Evolutionary conservation across 768 basidiomycete species (phyloP).

Genomic region (Agaricus sinodeliciosus): DNA sequence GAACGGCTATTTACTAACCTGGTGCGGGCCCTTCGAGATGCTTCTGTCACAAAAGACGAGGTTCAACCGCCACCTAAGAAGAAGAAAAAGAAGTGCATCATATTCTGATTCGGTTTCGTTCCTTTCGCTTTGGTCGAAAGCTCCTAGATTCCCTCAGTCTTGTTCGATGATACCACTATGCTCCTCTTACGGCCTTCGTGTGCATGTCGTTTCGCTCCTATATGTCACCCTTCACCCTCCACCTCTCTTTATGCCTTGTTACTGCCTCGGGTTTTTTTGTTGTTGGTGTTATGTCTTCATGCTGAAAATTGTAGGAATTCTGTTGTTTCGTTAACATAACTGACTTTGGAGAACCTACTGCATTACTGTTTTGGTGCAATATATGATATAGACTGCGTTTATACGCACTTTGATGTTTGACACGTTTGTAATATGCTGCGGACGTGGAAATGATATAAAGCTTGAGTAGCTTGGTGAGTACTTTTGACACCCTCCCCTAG

Average conservation of each 20-base stretch:
- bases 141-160: constrained; percentile 59
- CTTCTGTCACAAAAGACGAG: constrained; percentile 27
- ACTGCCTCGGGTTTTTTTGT: neutral
- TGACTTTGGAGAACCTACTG: constrained; percentile 10
- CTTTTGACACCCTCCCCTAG: constrained; percentile 7
- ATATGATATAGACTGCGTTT: constrained; percentile 4
- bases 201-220: constrained; percentile 12
- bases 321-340: constrained; percentile 7
- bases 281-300: constrained; percentile 11
- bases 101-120: constrained; percentile 65
- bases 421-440: constrained; percentile 12
- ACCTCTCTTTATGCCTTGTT: constrained; percentile 14
- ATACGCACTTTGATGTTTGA: neutral
- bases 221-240: constrained; percentile 10
- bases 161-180: constrained; percentile 78
- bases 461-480: neutral
- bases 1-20: constrained; percentile 85
- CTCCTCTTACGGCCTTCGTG: constrained; percentile 27
- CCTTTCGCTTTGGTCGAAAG: constrained; percentile 46
- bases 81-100: constrained; percentile 60
- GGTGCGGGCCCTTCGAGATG: constrained; percentile 76
- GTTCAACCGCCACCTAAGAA: constrained; percentile 29
- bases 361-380: neutral
- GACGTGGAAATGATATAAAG: constrained; percentile 1
- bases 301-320: constrained; percentile 12